Conservation (phyloP, 208 protist species). For the Trichomonas tenax region DNA sequence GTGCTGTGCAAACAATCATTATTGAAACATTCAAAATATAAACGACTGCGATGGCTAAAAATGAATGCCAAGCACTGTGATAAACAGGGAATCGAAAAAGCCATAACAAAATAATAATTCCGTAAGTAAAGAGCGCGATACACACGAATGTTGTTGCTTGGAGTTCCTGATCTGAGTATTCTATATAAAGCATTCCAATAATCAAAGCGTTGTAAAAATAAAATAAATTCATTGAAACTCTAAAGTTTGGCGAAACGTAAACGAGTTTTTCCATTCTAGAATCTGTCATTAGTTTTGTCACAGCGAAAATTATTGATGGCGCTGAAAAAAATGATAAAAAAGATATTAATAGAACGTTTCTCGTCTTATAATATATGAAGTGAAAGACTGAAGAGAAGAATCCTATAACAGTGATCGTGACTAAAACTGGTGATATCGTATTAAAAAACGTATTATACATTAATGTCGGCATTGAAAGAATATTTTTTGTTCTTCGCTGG, state of each 20-base stretch:
- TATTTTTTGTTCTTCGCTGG: neutral
- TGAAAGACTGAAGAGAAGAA: neutral
- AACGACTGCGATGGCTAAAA: neutral
- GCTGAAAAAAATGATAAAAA: neutral
- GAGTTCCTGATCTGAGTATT: neutral
- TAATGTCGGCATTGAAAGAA: neutral
- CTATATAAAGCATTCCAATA: neutral
- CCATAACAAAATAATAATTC: neutral
- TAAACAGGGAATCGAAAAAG: neutral
- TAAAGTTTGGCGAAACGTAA: neutral
- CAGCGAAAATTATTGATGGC: neutral
- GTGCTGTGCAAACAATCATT: neutral
- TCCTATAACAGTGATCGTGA: neutral
- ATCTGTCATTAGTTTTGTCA: neutral
- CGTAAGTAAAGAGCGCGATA: neutral
- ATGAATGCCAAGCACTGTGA: neutral
- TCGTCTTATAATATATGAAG: neutral
- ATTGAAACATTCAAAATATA: neutral
- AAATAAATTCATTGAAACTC: neutral
- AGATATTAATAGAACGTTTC: neutral
- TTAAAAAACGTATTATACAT: neutral
- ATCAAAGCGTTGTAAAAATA: neutral
- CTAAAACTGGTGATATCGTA: neutral
- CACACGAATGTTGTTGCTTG: neutral
- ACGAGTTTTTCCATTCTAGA: neutral